A percentile compares a stretch with the other conserved stretches of the same genome.
These are phyloP conservation scores for Neurospora discreta DNA, from an alignment of 495 filamentous ascomycete species.

Conservation along the genomic window DNA sequence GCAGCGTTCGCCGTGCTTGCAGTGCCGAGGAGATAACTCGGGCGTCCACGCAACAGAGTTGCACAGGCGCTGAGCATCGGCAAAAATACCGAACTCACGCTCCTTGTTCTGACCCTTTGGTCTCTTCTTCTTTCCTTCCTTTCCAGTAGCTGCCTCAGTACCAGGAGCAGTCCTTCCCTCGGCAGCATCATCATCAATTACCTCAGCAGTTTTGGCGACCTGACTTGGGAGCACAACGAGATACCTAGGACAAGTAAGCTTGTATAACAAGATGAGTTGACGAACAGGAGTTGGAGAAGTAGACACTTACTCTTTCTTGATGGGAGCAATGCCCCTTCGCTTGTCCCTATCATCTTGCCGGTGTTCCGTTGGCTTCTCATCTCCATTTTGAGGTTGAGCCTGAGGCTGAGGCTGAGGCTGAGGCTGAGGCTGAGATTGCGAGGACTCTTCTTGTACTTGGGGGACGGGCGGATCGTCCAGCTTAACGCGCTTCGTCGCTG, in stretches of 20 bases:
- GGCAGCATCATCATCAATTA: slow-evolving; percentile 58
- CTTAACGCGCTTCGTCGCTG: slow-evolving; percentile 49
- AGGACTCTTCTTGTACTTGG: neutral
- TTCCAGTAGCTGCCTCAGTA: slow-evolving; percentile 23
- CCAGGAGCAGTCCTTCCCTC: slow-evolving; percentile 43
- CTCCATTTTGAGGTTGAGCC: neutral
- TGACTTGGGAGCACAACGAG: slow-evolving; percentile 33
- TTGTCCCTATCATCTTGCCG: slow-evolving; percentile 33
- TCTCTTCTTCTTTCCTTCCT: slow-evolving; percentile 39
- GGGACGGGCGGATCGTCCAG: slow-evolving; percentile 27
- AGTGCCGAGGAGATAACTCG: slow-evolving; percentile 66
- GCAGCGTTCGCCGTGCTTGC: slow-evolving; percentile 67
- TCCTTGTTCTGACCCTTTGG: slow-evolving; percentile 71
- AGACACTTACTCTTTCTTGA: slow-evolving; percentile 68
- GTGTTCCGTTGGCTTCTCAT: neutral
- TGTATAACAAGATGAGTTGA: neutral
- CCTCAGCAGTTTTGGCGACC: slow-evolving; percentile 5
- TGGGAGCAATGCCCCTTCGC: slow-evolving; percentile 54
- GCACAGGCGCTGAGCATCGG: slow-evolving; percentile 71
- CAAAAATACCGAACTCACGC: slow-evolving; percentile 71
- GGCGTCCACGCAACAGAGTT: slow-evolving; percentile 49
- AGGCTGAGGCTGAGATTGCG: neutral
- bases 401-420: neutral
- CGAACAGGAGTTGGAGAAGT: neutral
- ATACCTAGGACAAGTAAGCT: slow-evolving; percentile 38